Conservation (phyloP, 1,139 yeast genomes). For the Diutina rugosa region DNA sequence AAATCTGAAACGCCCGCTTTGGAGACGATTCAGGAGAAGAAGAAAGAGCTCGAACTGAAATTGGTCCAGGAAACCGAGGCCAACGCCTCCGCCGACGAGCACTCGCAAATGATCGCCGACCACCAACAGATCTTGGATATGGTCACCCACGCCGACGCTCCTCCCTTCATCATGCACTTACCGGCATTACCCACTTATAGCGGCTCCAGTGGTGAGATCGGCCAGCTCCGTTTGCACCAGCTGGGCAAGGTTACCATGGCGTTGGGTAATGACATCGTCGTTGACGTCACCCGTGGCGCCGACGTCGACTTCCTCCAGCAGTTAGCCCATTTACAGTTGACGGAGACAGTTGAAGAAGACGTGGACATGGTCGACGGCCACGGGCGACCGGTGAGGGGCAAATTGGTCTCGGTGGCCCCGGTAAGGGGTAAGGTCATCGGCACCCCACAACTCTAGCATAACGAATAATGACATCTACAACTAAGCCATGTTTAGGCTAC, state of each 20-base stretch:
- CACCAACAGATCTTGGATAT: slow-evolving; percentile 17
- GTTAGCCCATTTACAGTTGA: slow-evolving; percentile 12
- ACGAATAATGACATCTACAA: too few relatives aligned
- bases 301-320: slow-evolving; percentile 66
- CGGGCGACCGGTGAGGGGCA: background rate
- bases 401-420: background rate
- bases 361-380: background rate
- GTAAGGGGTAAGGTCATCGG: background rate
- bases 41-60: slow-evolving; percentile 18
- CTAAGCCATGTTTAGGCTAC: background rate
- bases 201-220: slow-evolving; percentile 42
- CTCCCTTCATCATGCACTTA: background rate
- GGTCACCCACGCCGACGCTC: slow-evolving; percentile 9
- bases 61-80: slow-evolving; percentile 10
- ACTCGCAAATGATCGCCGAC: slow-evolving; percentile 17
- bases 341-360: background rate
- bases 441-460: background rate
- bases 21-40: slow-evolving; percentile 13
- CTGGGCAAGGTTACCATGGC: slow-evolving; percentile 71
- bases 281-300: slow-evolving; percentile 41
- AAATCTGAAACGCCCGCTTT: slow-evolving; percentile 22
- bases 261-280: slow-evolving; percentile 46
- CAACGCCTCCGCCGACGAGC: background rate
- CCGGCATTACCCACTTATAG: background rate
- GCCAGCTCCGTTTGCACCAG: slow-evolving; percentile 60